A percentile compares a stretch with the other conserved stretches of the same genome.
phyloP scores from a whole-genome alignment of 805 yeast species.

The Kodamaea leandrae region DNA sequence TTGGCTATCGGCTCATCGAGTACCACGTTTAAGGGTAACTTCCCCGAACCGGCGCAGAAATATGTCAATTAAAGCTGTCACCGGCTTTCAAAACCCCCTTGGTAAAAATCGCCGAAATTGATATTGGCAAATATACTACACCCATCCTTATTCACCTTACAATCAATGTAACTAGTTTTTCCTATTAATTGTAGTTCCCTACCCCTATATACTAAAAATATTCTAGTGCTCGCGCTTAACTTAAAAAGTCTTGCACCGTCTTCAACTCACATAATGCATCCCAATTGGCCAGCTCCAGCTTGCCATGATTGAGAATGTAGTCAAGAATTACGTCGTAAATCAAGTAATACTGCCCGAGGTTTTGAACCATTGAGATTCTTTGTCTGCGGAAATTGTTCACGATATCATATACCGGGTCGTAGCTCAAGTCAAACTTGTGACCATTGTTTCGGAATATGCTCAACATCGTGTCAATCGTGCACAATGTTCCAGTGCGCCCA shows the following conservation, averaged over 20 bases:
- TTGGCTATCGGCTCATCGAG: neutral
- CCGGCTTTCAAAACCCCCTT: too few species aligned
- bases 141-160: too few species aligned
- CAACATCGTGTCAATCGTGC: slow-evolving; percentile 35
- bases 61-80: too few species aligned
- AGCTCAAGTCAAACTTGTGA: slow-evolving; percentile 13
- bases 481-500: slow-evolving; percentile 68
- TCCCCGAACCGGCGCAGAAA: too few species aligned
- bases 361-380: slow-evolving; percentile 59
- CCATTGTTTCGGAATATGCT: slow-evolving; percentile 18
- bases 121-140: too few species aligned
- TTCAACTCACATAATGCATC: slow-evolving; percentile 11
- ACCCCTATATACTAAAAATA: neutral
- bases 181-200: neutral
- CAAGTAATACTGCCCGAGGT: slow-evolving; percentile 50
- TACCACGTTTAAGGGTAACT: too few species aligned
- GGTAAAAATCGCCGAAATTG: too few species aligned
- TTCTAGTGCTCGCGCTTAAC: neutral
- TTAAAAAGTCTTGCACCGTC: slow-evolving; percentile 12
- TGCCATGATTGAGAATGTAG: slow-evolving; percentile 12
- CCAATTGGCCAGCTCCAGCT: slow-evolving; percentile 5
- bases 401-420: slow-evolving; percentile 45
- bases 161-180: too few species aligned
- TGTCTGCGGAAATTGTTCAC: slow-evolving; percentile 50
- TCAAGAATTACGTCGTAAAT: slow-evolving; percentile 42